Evolutionary conservation across 2,329 filamentous ascomycete genomes (phyloP).

Genomic region (Diaporthe capsici): DNA sequence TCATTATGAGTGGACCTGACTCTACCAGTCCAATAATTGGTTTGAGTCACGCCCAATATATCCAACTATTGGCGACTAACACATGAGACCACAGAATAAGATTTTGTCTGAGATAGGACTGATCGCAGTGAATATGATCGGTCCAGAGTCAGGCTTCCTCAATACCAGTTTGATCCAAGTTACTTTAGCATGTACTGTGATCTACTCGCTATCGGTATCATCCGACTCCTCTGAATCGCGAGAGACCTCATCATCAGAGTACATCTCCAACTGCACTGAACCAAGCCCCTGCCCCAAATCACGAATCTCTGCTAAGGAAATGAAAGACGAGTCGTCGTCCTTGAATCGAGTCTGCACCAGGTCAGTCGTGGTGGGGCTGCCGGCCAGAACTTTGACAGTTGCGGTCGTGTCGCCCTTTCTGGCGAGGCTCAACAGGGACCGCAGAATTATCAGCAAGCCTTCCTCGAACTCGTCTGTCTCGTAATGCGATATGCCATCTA

Average conservation of each 20-base stretch:
- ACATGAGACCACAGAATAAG: too few species aligned
- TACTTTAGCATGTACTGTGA: too few species aligned
- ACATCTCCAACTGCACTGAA: neutral
- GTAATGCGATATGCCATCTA: slow-evolving; percentile 2
- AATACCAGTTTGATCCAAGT: too few species aligned
- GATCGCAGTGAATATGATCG: too few species aligned
- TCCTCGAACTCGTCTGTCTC: neutral
- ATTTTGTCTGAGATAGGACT: too few species aligned
- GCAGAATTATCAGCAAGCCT: neutral
- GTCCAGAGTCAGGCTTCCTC: too few species aligned
- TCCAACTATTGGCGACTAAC: too few species aligned
- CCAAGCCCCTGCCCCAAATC: neutral
- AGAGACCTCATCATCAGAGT: neutral
- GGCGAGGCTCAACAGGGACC: neutral
- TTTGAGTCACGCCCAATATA: too few species aligned
- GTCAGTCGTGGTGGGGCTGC: slow-evolving; percentile 3
- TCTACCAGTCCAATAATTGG: too few species aligned
- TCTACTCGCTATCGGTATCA: neutral
- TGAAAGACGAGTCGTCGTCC: neutral
- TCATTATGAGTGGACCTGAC: too few species aligned
- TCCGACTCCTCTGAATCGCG: neutral
- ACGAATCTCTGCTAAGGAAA: neutral
- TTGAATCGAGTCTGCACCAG: neutral
- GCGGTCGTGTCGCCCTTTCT: neutral
- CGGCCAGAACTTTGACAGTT: neutral